Evolutionary conservation across 164 flowering plant genomes (phyloP), one percentile per base, ranked within the genome.

Genomic region (Chimonanthus praecox): DNA sequence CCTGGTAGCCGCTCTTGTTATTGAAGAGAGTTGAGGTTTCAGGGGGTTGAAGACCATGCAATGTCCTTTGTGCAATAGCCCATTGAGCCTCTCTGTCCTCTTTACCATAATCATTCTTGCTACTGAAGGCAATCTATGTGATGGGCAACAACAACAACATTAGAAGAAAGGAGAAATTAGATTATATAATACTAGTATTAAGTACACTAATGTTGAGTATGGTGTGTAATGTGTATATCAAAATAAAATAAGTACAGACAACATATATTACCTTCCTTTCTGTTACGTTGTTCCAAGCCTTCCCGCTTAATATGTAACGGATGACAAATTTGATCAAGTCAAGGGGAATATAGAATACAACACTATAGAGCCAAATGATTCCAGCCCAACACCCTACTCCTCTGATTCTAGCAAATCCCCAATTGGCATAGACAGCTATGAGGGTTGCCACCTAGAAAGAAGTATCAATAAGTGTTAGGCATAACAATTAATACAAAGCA

Each of bases 331-430:
- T 94, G 71, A 94, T 67, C 0, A 89, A 2, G 75, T 94, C 99
- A 5, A 94, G 91, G 1, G 99, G 99, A 46, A 94, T 10, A 65
- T 92, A 94, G 81, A 87, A 85, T 6, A 92, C 88, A 10, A 94
- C 45, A 67, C 95, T 94, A 89, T 83, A 94, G 47, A 94, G 75
- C 99, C 99, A 94, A 75, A 94, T 83, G n/a, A 91, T 91, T 43
- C 96, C 99, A 20, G 99, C 99, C 99, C 99, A 94, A 60, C 96
- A 94, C 3, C 97, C 97, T 65, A 82, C 58, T 74, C 99, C 99
- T 67, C 85, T 69, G 46, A 94, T 87, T 68, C 78, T 86, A 16
- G 99, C 97, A 51, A 92, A 94, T 6, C 85, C 88, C 99, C 97
- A 94, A 87, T 91, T 81, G 54, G 98, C 92, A 78, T 92, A 91